These are phyloP conservation scores for Elaphomyces granulatus DNA, from an alignment of 495 filamentous ascomycete genomes.

Conservation along the genomic window DNA sequence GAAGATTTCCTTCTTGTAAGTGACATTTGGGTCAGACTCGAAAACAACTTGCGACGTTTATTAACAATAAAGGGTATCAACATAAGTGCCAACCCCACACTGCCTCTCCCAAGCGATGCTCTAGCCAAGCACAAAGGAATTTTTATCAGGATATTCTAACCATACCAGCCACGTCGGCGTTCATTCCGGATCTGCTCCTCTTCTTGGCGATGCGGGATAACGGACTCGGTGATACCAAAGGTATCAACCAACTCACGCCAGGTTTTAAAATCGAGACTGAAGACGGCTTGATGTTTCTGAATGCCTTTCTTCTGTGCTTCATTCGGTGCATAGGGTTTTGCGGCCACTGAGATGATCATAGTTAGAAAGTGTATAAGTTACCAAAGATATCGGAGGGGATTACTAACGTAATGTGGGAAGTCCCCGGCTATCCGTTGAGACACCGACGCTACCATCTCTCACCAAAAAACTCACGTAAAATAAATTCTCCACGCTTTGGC, in stretches of 20 bases:
- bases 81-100: neutral
- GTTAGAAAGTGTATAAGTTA: conserved; percentile 11
- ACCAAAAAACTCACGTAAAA: conserved; percentile 96
- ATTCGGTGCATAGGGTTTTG: conserved; percentile 25
- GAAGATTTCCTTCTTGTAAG: too few species aligned
- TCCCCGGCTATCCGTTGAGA: conserved; percentile 46
- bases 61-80: conserved; percentile 8
- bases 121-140: neutral
- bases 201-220: conserved; percentile 73
- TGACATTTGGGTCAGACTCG: too few species aligned
- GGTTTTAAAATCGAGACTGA: conserved; percentile 65
- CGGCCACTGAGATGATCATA: conserved; percentile 17
- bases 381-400: neutral
- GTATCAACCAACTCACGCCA: conserved; percentile 63
- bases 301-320: conserved; percentile 35
- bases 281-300: conserved; percentile 67
- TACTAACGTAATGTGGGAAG: conserved; percentile 61
- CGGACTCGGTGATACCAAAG: conserved; percentile 58
- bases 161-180: conserved; percentile 63
- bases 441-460: conserved; percentile 60
- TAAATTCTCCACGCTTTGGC: conserved; percentile 92
- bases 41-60: neutral
- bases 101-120: neutral
- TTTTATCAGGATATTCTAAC: conserved; percentile 21
- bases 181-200: conserved; percentile 35